phyloP scores from a whole-genome alignment of 257 asterid genomes.

The Handroanthus guayacan region DNA sequence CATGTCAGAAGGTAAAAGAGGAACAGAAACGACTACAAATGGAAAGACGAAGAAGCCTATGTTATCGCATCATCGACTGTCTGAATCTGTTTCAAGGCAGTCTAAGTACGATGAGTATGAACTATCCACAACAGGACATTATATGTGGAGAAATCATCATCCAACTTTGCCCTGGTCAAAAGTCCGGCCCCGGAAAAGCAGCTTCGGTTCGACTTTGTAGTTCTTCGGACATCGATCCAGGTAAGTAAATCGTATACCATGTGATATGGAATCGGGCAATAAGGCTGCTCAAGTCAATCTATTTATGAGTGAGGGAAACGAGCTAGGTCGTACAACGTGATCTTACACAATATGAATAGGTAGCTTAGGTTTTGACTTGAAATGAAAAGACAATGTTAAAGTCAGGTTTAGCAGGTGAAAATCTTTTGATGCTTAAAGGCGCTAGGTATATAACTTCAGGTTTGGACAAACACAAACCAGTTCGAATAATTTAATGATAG shows the following conservation, averaged over 20 bases:
- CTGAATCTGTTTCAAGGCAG: slow-evolving; percentile 41
- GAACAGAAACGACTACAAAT: neutral
- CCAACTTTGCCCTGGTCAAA: slow-evolving; percentile 35
- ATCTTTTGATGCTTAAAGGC: no score
- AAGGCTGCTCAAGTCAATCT: no score
- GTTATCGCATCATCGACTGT: slow-evolving; percentile 33
- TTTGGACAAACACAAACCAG: no score
- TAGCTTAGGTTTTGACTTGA: no score
- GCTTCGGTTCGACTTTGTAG: slow-evolving; percentile 48
- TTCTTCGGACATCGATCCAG: slow-evolving; percentile 39
- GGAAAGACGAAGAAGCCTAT: slow-evolving; percentile 23
- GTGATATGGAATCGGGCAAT: no score
- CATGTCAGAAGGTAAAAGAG: slow-evolving; percentile 1
- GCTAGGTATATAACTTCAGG: no score
- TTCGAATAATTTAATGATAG: no score
- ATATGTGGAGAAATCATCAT: slow-evolving; percentile 49
- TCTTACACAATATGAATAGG: no score
- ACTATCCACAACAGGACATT: slow-evolving; percentile 14
- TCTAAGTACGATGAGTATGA: slow-evolving; percentile 12
- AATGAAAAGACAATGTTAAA: no score
- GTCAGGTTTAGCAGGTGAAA: no score
- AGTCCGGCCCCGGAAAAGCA: slow-evolving; percentile 44
- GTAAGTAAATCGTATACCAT: slow-evolving; percentile 36
- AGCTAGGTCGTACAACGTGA: no score
- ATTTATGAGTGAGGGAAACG: no score